A percentile compares a stretch with the other conserved stretches of the same genome.
These are phyloP conservation scores for Cladochytrium tenue DNA, from an alignment of 371 early-diverging fungal genomes.

Conservation along the genomic window DNA sequence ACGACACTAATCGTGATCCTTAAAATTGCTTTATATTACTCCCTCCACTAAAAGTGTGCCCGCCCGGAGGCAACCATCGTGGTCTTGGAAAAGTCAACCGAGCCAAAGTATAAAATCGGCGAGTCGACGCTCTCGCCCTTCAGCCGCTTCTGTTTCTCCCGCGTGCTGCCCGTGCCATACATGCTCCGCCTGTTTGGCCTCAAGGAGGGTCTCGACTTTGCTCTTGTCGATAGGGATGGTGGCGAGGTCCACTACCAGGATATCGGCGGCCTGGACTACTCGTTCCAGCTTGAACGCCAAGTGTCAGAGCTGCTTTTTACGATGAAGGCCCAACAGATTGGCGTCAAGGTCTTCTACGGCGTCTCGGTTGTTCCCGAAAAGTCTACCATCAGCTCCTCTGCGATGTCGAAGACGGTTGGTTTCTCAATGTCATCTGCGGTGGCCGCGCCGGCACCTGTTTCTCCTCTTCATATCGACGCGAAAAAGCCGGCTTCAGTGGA, in stretches of 20 bases:
- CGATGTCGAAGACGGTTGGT: background rate
- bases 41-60: background rate
- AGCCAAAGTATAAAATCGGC: constrained; percentile 16
- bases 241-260: constrained; percentile 7
- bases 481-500: background rate
- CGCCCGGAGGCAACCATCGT: constrained; percentile 5
- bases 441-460: background rate
- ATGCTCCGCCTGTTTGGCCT: constrained; percentile 14
- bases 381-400: background rate
- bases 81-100: constrained; percentile 7
- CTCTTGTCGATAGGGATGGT: background rate
- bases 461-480: too few species aligned
- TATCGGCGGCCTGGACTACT: constrained; percentile 13
- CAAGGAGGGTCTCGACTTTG: constrained; percentile 21
- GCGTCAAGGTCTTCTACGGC: constrained; percentile 20
- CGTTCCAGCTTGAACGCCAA: constrained; percentile 14
- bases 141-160: constrained; percentile 6
- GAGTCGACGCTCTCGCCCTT: constrained; percentile 16
- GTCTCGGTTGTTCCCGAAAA: background rate
- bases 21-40: background rate
- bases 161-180: constrained; percentile 7
- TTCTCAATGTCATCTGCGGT: too few species aligned
- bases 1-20: background rate
- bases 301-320: constrained; percentile 16
- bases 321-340: constrained; percentile 17